Conservation (phyloP, 225 moss, liverwort and hornwort genomes). For the Antitrichia curtipendula region DNA sequence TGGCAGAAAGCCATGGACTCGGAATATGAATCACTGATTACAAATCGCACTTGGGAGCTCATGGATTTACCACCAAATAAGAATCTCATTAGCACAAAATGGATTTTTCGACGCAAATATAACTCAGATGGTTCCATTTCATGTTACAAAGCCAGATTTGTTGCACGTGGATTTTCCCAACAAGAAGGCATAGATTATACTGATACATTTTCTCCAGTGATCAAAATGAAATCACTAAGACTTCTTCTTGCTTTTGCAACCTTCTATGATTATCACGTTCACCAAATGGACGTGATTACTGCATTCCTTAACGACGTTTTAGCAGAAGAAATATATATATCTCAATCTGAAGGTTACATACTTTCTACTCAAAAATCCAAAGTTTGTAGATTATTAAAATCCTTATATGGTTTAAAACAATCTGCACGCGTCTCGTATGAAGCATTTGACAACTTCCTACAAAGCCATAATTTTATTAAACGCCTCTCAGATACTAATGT, state of each 20-base stretch:
- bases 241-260: neutral
- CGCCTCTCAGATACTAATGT: neutral
- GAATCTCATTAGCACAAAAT: neutral
- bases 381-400: neutral
- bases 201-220: neutral
- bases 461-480: neutral
- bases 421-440: neutral
- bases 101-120: neutral
- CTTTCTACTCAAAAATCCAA: neutral
- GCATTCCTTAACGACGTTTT: neutral
- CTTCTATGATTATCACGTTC: neutral
- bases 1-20: neutral
- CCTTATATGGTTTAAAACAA: neutral
- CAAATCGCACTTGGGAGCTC: neutral
- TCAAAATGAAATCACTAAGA: neutral
- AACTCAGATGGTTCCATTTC: neutral
- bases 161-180: neutral
- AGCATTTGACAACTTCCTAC: neutral
- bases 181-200: neutral
- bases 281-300: neutral
- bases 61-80: neutral
- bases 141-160: neutral
- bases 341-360: neutral
- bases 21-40: neutral
- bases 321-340: neutral